Base-by-base conservation (phyloP, 2,329 filamentous ascomycete species). In the Escovopsis weberi region DNA sequence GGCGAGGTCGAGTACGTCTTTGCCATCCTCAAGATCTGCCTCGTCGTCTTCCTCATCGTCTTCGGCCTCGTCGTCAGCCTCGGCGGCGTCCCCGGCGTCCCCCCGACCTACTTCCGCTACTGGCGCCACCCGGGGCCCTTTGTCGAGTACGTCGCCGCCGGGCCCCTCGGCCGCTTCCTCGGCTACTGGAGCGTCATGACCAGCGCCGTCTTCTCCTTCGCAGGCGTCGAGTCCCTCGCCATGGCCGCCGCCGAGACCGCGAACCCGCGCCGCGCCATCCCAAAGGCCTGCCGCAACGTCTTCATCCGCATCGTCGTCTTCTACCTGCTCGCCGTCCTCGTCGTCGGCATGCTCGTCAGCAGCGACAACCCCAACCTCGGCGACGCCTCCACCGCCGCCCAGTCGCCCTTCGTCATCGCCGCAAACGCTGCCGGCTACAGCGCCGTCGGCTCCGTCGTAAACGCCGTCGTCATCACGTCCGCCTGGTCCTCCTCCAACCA, bases 391-490 rank as follows among this genome's bases (percentile, higher is more conserved):
- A 64, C 58, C 19, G 67, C 71, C 3, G 68, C 69, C 1, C 65
- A 72, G 53, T 64, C 59, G 55, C 80, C 79, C 10, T 85, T 80
- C 52, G 82, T 88, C 45, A 83, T 87, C 48, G 83, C 82, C 15
- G 77, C 80, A 33, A 68, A 72, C 10, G 71, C 75, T 28, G 82
- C 82, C 2, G 76, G 79, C 1, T 78, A 87, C 44, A 68, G 66
- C 4, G 78, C 71, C 6, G 71, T 87, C 4, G 79, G 81, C 0
- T 77, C 75, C 6, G 73, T 88, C 43, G 78, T 88, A 60, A 89
- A 89, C 56, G 82, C 81, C 33, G 68, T 87, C 26, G 79, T 88
- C 50, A 69, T 87, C 49, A 83, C 78, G 0, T 80, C 75, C 3
- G 80, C 78, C 2, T 75, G 72, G 67, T 76, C 72, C 2, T 71